Base-by-base conservation (phyloP, 2,329 filamentous ascomycete genomes). In the Pezicula radicicola region DNA sequence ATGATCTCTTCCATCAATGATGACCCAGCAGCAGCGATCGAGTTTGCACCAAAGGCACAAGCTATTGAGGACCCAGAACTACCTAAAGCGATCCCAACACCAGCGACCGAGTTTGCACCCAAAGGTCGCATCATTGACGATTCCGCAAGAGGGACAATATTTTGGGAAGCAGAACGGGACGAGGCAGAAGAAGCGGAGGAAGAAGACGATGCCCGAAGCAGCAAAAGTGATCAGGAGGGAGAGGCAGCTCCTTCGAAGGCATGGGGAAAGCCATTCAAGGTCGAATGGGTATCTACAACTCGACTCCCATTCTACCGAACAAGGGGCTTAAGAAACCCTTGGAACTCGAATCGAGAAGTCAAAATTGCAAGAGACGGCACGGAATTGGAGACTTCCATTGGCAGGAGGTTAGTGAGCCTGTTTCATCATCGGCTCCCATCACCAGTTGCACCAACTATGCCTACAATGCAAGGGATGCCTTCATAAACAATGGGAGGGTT, bases 301-400 rank as follows among this genome's bases (percentile, higher is more conserved):
- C 81, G 86, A 35, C 77, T 97, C 5, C 91, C 93, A 0, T 97
- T 97, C 66, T 95, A 94, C 68, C 83, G 89, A 41, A 96, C 92
- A 0, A 77, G 91, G 57, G 92, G 93, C 0, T 72, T 97, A 50
- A 82, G 92, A 33, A 97, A 97, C 66, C 88, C 91, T 0, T 96
- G 91, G 90, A 97, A 97, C 68, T 88, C 90, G 4, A 96, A 97
- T 64, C 78, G 93, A 48, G 93, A 97, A 66, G 89, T 97, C 56
- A 97, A 97, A 71, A 96, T 97, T 65, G 93, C 93, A 21, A 81
- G 93, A 62, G 93, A 97, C 63, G 93, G 93, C 2, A 97, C 93
- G 0, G 93, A 97, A 68, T 75, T 97, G 49, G 93, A 97, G 69
- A 89, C 92, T 27, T 81, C 77, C 28, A 81, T 96, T 41, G 93